Conservation (phyloP, 176 grass and related monocot genomes). For the Calamus simplicifolius region DNA sequence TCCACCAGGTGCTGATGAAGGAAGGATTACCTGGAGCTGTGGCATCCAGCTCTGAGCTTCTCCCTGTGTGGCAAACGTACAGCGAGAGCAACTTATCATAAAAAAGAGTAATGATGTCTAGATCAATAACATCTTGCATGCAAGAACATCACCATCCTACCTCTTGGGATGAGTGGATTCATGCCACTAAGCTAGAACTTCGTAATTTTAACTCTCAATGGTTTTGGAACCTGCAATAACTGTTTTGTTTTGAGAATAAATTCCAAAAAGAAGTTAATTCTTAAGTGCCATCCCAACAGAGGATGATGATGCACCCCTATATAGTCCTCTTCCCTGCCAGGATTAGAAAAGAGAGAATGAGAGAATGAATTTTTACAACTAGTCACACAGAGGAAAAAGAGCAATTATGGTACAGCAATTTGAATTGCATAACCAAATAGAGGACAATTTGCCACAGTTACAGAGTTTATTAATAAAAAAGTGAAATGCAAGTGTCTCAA, state of each 20-base stretch:
- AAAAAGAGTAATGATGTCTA: no score
- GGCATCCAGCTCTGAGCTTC: conserved; percentile 49
- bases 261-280: conserved; percentile 86
- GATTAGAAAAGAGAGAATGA: conserved; percentile 24
- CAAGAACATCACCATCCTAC: no score
- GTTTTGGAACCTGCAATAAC: conserved; percentile 60
- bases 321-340: conserved; percentile 73
- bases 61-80: conserved; percentile 41
- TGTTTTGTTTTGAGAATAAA: conserved; percentile 74
- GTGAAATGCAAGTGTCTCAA: no score
- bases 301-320: conserved; percentile 90
- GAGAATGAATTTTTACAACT: neutral
- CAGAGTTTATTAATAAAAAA: no score
- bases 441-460: no score
- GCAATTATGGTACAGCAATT: no score
- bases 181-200: no score
- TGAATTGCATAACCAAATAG: no score
- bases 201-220: no score
- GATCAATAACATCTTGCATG: no score
- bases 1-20: conserved; percentile 70
- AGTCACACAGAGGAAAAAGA: no score
- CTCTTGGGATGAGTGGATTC: no score
- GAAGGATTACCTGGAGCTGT: conserved; percentile 71
- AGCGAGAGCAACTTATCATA: neutral
- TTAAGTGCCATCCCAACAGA: conserved; percentile 85